Base-by-base conservation (phyloP, 169 alveolate genomes). In the Eimeria acervulina region DNA sequence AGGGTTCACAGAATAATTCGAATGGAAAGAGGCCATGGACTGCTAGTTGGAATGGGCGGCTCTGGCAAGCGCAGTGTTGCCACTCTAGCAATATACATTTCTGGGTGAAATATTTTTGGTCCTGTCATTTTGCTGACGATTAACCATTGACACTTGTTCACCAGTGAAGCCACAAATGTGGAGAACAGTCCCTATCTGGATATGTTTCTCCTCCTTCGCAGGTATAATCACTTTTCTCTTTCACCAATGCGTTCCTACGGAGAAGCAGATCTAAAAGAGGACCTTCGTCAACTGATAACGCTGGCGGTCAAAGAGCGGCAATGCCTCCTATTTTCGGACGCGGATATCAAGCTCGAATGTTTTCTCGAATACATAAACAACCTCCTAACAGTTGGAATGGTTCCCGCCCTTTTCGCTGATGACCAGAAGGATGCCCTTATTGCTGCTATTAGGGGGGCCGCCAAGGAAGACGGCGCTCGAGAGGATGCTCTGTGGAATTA, bases 21-120 rank as follows among this genome's bases (percentile, higher is more conserved):
- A 47, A 98, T 98, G 95, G 99, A 98, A 84, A 98, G 99, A 38
- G 99, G 99, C 40, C 99, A 98, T 96, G 99, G 99, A 38, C 97
- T 99, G 93, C 97, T 99, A 26, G 98, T 99, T 76, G 99, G 99
- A 40, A 99, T 99, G 31, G 99, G 99, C 12, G 99, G 99, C 95
- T 98, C 99, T 40, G 99, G 99, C 80, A 99, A 98, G 95, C 98
- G 99, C 96, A 97, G 99, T 40, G 98, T 99, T 36, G 97, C 99
- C 33, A 97, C 98, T 96, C 98, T 98, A 26, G 99, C 99, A 38
- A 96, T 99, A 36, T 98, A 97, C 96, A 98, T 98, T 87, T 98
- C 99, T 59, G 98, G 90, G 99, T 98, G 51, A 31, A 51, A 6
- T 31, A 15, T 61, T 0, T n/a, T 38, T n/a, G 36, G 36, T 52